These are phyloP conservation scores for Phyllostachys edulis DNA, from an alignment of 176 grass and related monocot species.

Conservation along the genomic window DNA sequence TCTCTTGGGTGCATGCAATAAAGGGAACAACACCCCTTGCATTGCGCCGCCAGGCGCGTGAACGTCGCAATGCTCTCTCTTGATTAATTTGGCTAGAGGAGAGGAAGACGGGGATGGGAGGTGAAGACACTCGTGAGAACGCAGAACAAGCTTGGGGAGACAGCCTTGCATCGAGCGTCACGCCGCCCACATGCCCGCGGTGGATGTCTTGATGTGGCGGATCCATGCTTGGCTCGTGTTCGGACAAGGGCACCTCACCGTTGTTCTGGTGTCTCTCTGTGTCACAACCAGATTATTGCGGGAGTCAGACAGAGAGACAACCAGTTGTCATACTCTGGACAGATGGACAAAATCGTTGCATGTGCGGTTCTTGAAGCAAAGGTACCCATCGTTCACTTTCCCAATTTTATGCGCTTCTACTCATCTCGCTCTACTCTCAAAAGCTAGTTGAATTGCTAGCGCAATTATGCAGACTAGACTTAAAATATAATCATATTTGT, in stretches of 20 bases:
- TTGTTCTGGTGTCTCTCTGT: slow-evolving; percentile 13
- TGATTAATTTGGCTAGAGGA: background rate
- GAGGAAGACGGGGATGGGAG: background rate
- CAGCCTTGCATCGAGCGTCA: background rate
- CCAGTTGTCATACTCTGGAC: slow-evolving; percentile 17
- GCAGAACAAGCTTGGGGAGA: slow-evolving; percentile 18
- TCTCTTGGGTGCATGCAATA: slow-evolving; percentile 8
- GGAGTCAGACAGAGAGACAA: slow-evolving; percentile 8
- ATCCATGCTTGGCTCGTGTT: slow-evolving; percentile 2
- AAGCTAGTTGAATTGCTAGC: no score
- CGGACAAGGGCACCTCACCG: background rate
- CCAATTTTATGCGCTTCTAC: background rate
- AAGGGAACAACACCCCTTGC: background rate
- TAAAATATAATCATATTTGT: no score
- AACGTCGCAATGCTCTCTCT: background rate
- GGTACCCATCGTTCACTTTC: background rate
- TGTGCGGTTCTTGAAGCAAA: slow-evolving; percentile 28
- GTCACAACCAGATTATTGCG: background rate
- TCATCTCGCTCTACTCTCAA: background rate
- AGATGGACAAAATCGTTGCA: slow-evolving; percentile 22
- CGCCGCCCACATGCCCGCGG: background rate
- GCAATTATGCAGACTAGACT: no score
- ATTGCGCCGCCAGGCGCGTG: slow-evolving; percentile 6
- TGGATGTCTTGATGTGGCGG: slow-evolving; percentile 11
- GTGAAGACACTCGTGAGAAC: background rate